phyloP scores from a whole-genome alignment of 495 filamentous ascomycete species.

The Xylaria castorea region DNA sequence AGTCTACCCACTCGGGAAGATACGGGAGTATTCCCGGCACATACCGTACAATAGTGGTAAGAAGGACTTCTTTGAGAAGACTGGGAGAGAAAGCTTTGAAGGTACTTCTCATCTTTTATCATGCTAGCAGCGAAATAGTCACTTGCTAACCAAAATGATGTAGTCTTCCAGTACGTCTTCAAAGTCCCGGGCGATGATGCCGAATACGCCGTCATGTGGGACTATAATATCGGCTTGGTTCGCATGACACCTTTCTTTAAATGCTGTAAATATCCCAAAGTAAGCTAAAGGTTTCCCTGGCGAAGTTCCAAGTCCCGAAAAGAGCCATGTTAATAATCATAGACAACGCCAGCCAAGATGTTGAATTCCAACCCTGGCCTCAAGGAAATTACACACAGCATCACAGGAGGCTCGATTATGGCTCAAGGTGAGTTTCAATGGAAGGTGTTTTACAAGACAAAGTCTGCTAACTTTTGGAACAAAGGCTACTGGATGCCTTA shows the following conservation, averaged over 20 bases:
- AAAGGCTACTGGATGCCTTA: conserved; percentile 98
- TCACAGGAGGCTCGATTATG: conserved; percentile 87
- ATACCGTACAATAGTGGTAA: conserved; percentile 96
- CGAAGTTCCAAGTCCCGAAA: background rate
- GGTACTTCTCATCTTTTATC: conserved; percentile 57
- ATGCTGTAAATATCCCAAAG: conserved; percentile 85
- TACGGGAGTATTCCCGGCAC: conserved; percentile 71
- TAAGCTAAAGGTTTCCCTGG: conserved; percentile 38
- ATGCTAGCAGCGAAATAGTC: conserved; percentile 14
- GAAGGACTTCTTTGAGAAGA: conserved; percentile 83
- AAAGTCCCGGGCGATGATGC: conserved; percentile 69
- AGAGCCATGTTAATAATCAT: conserved; percentile 31
- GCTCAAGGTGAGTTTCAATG: conserved; percentile 75
- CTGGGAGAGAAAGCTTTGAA: conserved; percentile 86
- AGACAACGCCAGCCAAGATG: conserved; percentile 88
- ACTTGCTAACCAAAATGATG: conserved; percentile 28
- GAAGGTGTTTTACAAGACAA: background rate
- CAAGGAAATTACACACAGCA: conserved; percentile 85
- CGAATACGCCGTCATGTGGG: conserved; percentile 87
- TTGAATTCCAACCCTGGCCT: conserved; percentile 80
- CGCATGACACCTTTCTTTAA: conserved; percentile 96
- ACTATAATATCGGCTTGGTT: conserved; percentile 95
- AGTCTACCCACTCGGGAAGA: conserved; percentile 71
- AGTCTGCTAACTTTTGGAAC: background rate
- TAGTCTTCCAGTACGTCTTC: conserved; percentile 95